These are phyloP conservation scores for Cladosporium sphaerospermum DNA, from an alignment of 2,329 filamentous ascomycete species.

Conservation along the genomic window DNA sequence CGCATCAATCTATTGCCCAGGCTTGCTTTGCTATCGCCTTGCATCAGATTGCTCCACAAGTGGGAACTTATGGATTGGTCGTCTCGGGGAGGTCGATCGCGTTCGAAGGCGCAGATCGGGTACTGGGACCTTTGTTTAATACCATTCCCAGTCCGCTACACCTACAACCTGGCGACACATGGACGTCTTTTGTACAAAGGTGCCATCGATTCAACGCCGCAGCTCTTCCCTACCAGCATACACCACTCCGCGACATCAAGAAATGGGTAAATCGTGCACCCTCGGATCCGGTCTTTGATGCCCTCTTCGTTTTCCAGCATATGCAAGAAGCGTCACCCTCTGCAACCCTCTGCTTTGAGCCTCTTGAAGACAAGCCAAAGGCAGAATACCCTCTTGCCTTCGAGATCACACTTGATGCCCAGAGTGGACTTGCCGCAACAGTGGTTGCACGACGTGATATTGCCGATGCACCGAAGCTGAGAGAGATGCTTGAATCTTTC, in stretches of 20 bases:
- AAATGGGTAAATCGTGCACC: conserved; percentile 63
- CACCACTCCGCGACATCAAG: conserved; percentile 69
- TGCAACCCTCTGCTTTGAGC: neutral
- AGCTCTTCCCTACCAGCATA: conserved; percentile 68
- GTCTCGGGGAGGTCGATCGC: conserved; percentile 72
- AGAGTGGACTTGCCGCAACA: conserved; percentile 48
- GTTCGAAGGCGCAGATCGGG: conserved; percentile 56
- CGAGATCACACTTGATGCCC: conserved; percentile 55
- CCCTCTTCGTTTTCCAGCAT: conserved; percentile 71
- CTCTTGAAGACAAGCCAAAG: conserved; percentile 27
- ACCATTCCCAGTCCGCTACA: conserved; percentile 66
- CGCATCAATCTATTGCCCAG: conserved; percentile 72
- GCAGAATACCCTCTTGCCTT: conserved; percentile 73
- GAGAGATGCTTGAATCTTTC: conserved; percentile 40
- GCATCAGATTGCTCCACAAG: conserved; percentile 41
- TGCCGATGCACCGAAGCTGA: conserved; percentile 31
- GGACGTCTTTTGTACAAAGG: conserved; percentile 53
- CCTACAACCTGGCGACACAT: conserved; percentile 43
- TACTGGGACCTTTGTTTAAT: conserved; percentile 84
- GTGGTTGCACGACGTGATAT: conserved; percentile 53
- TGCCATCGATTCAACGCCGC: conserved; percentile 68
- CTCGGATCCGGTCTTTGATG: conserved; percentile 64
- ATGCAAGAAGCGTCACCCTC: neutral
- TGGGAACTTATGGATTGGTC: conserved; percentile 63
- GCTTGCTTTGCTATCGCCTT: conserved; percentile 65